These are phyloP conservation scores for Jatropha curcas DNA, from an alignment of 345 rosid species.

Conservation along the genomic window DNA sequence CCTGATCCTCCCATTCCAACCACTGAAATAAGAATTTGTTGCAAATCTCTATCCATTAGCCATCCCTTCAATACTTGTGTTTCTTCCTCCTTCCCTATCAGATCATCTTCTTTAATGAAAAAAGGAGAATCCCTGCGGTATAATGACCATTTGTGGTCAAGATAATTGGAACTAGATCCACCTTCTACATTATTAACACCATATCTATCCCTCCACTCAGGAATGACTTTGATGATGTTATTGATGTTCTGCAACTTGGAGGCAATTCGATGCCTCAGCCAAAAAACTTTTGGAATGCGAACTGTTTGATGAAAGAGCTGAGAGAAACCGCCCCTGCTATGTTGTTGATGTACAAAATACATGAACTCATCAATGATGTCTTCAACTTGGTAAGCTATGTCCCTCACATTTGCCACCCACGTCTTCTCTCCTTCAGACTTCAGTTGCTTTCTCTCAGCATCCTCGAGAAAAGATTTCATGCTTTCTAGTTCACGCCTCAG, in stretches of 20 bases:
- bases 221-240: conserved; percentile 23
- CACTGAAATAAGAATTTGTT: conserved; percentile 29
- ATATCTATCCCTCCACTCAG: conserved; percentile 34
- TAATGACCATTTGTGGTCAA: neutral
- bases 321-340: neutral
- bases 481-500: conserved; percentile 11
- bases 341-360: conserved; percentile 25
- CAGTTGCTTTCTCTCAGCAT: neutral
- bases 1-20: conserved; percentile 42
- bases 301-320: conserved; percentile 11
- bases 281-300: conserved; percentile 27
- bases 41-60: conserved; percentile 26
- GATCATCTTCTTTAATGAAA: conserved; percentile 14
- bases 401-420: conserved; percentile 4
- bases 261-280: conserved; percentile 32
- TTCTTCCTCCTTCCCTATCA: conserved; percentile 1
- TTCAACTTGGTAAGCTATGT: conserved; percentile 28
- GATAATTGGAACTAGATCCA: neutral
- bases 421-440: conserved; percentile 8
- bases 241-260: conserved; percentile 31
- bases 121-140: conserved; percentile 4
- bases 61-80: neutral
- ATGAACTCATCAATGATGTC: conserved; percentile 41
- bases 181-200: conserved; percentile 4
- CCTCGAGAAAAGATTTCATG: conserved; percentile 17